These are phyloP conservation scores for Basipetospora chlamydospora DNA, from an alignment of 2,329 filamentous ascomycete genomes.

Conservation along the genomic window DNA sequence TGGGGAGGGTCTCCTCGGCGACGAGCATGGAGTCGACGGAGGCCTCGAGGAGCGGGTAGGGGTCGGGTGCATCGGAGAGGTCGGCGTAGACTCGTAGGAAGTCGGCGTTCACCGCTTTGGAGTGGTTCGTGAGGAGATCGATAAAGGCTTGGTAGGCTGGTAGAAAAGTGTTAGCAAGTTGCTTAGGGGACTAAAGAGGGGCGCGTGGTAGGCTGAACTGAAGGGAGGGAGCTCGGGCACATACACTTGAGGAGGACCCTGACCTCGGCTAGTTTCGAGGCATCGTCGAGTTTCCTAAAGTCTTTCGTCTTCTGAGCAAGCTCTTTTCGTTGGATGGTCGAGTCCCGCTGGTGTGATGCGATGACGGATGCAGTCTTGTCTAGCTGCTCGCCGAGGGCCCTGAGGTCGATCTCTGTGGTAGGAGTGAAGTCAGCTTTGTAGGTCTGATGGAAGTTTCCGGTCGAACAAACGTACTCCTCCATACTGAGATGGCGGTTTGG, in stretches of 20 bases:
- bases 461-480: conserved; percentile 76
- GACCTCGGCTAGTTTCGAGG: conserved; percentile 72
- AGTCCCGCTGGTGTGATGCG: conserved; percentile 81
- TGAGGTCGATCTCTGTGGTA: conserved; percentile 65
- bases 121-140: conserved; percentile 88
- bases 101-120: conserved; percentile 82
- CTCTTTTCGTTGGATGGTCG: conserved; percentile 92
- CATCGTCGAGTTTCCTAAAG: conserved; percentile 85
- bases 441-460: conserved; percentile 8
- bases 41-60: conserved; percentile 89
- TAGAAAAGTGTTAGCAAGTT: conserved; percentile 1
- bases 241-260: conserved; percentile 78
- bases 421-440: neutral
- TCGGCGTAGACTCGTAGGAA: conserved; percentile 90
- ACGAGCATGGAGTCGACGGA: conserved; percentile 78
- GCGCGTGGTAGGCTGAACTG: neutral
- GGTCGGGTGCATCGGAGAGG: conserved; percentile 88
- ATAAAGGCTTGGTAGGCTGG: conserved; percentile 94
- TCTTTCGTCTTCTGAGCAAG: conserved; percentile 98
- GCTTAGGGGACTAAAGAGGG: neutral
- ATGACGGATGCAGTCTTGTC: conserved; percentile 94
- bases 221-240: no score
- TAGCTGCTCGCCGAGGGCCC: conserved; percentile 66
- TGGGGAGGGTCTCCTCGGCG: conserved; percentile 83
- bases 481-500: conserved; percentile 87